Conservation (phyloP, 176 grass and related monocot species). For the Typha latifolia region DNA sequence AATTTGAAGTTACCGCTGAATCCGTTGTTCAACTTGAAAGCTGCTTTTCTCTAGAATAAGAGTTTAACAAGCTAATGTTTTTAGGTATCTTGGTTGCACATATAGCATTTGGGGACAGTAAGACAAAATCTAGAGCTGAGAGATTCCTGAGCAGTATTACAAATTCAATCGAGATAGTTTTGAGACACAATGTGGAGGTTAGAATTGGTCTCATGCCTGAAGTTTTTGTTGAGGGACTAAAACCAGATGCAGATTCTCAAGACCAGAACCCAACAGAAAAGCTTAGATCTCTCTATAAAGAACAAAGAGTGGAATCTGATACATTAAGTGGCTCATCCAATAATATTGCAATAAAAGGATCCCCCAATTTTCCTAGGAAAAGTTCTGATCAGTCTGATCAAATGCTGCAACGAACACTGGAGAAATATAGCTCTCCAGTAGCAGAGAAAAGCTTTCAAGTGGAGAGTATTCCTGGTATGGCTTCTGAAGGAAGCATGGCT, state of each 20-base stretch:
- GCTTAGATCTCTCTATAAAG: neutral
- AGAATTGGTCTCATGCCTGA: slow-evolving; percentile 39
- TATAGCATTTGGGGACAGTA: slow-evolving; percentile 53
- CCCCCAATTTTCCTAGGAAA: slow-evolving; percentile 30
- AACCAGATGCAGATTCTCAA: slow-evolving; percentile 11
- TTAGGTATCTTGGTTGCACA: slow-evolving; percentile 44
- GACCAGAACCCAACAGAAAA: neutral
- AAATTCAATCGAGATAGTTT: slow-evolving; percentile 66
- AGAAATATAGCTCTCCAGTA: too few species aligned
- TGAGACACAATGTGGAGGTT: slow-evolving; percentile 60
- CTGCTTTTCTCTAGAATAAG: neutral
- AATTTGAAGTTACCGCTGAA: neutral
- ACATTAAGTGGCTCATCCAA: slow-evolving; percentile 24
- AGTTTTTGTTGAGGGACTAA: slow-evolving; percentile 11
- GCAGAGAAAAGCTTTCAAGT: too few species aligned
- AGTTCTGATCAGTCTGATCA: slow-evolving; percentile 16
- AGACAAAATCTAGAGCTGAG: slow-evolving; percentile 60
- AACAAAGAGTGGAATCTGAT: slow-evolving; percentile 25
- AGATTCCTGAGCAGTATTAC: slow-evolving; percentile 87
- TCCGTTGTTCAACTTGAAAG: neutral
- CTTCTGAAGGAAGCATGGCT: slow-evolving; percentile 16
- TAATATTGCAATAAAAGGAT: slow-evolving; percentile 30
- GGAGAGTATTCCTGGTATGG: too few species aligned
- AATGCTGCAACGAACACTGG: too few species aligned
- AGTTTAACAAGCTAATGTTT: slow-evolving; percentile 13